Evolutionary conservation across 306 rosid genomes (phyloP), one percentile per base, ranked within the genome.

Genomic region (Rubus parviflorus): DNA sequence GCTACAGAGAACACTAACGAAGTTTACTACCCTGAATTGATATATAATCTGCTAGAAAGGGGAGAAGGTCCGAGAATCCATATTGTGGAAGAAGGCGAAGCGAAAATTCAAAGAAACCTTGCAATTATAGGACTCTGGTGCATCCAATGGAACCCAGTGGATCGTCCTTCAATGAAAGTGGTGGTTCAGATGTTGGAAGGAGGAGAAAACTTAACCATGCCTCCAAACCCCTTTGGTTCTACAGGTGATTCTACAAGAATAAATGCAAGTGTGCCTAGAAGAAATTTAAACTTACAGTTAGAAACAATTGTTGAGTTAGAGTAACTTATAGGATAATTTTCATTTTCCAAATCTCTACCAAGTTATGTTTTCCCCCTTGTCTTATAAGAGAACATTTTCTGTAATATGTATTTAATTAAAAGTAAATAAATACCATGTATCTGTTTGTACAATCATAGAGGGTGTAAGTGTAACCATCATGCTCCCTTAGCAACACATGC

Each of bases 1-100:
- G 19, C 22, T 4, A 37, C 12, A 2, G 75, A 77, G 10, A 75
- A 56, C 30, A 38, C 57, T 4, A 15, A 71, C 25, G 80, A 79
- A 6, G 53, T 64, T 68, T 22, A 52, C 58, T 82, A 61, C n/a
- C 71, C 71, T 1, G 68, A 56, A 54, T 73, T 40, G 66, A 56
- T 73, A 8, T 38, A 73, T 20, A 42, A 57, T 52, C 67, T 22
- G 2, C n/a, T 38, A 12, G 49, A 38, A 38, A 38, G 14, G 22
- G 66, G 64, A 38, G 66, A 57, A 2, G 67, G 43, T 5, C n/a
- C 12, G 7, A 6, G 41, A 4, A 41, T 57, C 13, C 35, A 57
- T 4, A 57, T 8, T 11, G 23, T n/a, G 1, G 1, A 20, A 3
- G 63, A 12, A 8, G 14, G 37, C 22, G 63, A 22, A 22, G n/a